Percentiles rank a stretch among this genome's conserved stretches.
Evolutionary conservation across 2,329 filamentous ascomycete species (phyloP).

Genomic region (Epichloe gansuensis): DNA sequence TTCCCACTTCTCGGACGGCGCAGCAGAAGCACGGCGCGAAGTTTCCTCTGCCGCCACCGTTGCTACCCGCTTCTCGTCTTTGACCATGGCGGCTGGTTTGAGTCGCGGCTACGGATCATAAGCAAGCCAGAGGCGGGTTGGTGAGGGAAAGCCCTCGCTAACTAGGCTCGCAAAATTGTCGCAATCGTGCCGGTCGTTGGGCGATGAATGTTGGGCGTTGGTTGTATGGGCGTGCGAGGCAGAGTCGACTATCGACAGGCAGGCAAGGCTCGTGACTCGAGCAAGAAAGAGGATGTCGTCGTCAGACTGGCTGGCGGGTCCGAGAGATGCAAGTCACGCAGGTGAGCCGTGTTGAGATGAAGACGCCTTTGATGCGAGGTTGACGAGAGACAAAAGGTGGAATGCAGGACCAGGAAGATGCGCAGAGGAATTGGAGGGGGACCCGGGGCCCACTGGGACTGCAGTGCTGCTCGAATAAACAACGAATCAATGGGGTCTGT

Average conservation of each 20-base stretch:
- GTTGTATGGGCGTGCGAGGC: too few species aligned
- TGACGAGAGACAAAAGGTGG: neutral
- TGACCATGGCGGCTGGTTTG: slow-evolving; percentile 13
- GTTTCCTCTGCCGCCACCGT: slow-evolving; percentile 11
- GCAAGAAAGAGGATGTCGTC: neutral
- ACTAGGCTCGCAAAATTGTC: slow-evolving; percentile 4
- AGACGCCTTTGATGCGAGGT: neutral
- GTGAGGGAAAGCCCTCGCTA: slow-evolving; percentile 8
- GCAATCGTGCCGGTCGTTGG: slow-evolving; percentile 9
- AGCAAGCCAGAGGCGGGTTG: neutral
- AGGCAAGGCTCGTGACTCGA: neutral
- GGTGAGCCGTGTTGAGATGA: neutral
- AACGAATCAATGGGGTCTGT: too few species aligned
- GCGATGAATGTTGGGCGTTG: neutral
- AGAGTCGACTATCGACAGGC: neutral
- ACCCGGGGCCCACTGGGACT: neutral
- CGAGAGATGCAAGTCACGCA: neutral
- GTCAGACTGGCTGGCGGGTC: neutral
- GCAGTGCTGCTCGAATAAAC: neutral
- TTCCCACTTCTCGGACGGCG: slow-evolving; percentile 7
- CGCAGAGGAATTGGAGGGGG: neutral
- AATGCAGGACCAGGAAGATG: neutral
- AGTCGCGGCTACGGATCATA: neutral
- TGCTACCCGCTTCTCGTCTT: slow-evolving; percentile 18
- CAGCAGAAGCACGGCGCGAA: slow-evolving; percentile 9